Conservation (phyloP, 2,329 filamentous ascomycete species). For the Cordyceps cateniannulata region DNA sequence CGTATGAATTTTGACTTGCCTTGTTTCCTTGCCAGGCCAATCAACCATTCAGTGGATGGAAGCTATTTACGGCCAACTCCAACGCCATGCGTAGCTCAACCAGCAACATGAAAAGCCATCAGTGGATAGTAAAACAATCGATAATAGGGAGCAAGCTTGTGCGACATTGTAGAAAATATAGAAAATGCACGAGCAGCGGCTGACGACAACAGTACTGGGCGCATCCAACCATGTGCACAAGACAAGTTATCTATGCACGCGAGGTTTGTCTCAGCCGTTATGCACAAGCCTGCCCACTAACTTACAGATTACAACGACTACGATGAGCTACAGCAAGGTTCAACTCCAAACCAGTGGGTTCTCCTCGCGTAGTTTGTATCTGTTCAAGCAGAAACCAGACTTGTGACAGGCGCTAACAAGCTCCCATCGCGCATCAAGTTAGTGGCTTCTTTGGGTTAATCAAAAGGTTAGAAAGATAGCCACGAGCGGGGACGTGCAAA, state of each 20-base stretch:
- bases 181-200: too few species aligned
- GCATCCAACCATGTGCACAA: background rate
- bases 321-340: background rate
- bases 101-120: too few species aligned
- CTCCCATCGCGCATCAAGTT: slow-evolving; percentile 4
- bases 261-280: background rate
- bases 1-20: too few species aligned
- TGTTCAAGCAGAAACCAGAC: background rate
- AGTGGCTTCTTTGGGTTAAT: background rate
- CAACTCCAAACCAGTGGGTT: background rate
- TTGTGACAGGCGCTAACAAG: background rate
- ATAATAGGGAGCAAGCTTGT: too few species aligned
- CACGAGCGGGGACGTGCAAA: background rate
- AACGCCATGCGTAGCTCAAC: too few species aligned
- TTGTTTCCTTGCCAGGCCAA: too few species aligned
- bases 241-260: background rate
- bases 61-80: too few species aligned
- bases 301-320: background rate
- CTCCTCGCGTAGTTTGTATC: background rate
- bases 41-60: too few species aligned
- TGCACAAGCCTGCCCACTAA: background rate
- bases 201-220: too few species aligned
- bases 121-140: too few species aligned
- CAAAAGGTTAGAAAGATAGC: background rate
- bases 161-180: too few species aligned